These are phyloP conservation scores for Suillus discolor DNA, from an alignment of 768 basidiomycete species.

Conservation along the genomic window DNA sequence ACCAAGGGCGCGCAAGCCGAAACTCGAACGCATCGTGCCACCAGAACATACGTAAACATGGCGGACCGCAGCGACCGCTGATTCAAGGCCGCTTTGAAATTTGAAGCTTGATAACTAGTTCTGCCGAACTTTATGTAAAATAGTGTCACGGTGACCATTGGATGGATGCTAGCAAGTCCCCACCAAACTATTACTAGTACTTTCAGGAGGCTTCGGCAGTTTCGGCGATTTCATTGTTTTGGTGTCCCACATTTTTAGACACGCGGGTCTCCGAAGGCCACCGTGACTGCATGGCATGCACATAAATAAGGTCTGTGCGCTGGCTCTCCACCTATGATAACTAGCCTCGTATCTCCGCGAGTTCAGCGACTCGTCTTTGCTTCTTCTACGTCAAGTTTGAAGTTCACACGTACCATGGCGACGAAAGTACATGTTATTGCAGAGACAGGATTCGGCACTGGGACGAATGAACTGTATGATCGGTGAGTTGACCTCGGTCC, in stretches of 20 bases:
- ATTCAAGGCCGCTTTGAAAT: no score
- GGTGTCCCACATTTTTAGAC: not conserved
- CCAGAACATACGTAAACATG: no score
- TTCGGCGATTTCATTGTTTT: not conserved
- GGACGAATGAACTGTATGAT: conserved; percentile 85
- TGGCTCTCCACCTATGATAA: conserved; percentile 1
- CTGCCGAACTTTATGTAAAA: no score
- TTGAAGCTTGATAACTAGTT: no score
- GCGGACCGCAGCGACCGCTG: no score
- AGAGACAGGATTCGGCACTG: conserved; percentile 70
- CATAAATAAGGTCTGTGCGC: not conserved
- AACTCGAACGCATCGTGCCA: no score
- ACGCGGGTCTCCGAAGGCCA: not conserved
- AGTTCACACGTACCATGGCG: conserved; percentile 26
- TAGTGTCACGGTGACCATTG: not conserved
- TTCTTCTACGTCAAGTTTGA: not conserved
- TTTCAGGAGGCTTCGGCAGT: not conserved
- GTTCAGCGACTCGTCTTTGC: not conserved
- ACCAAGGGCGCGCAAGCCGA: no score
- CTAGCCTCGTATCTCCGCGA: not conserved
- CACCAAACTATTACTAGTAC: not conserved
- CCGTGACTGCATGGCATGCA: not conserved
- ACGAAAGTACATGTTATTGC: conserved; percentile 63
- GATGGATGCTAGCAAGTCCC: no score
- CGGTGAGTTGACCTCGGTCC: conserved; percentile 39